These are phyloP conservation scores for Aspergillus japonicus DNA, from an alignment of 2,329 filamentous ascomycete species.

Conservation along the genomic window DNA sequence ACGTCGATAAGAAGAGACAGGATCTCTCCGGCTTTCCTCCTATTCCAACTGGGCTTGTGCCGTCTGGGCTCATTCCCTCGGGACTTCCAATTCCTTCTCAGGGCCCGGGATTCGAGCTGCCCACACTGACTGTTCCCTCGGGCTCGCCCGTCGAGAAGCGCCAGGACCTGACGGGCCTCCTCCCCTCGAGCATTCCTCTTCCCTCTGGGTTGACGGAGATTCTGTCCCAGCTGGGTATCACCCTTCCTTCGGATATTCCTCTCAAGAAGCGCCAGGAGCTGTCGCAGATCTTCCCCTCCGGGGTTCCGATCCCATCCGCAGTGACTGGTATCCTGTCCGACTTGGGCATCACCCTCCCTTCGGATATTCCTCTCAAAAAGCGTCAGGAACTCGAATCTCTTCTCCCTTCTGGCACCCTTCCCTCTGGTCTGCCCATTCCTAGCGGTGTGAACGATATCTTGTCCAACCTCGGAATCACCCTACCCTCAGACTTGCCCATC, in stretches of 20 bases:
- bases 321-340: neutral
- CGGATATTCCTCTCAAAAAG: neutral
- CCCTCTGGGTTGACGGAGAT: neutral
- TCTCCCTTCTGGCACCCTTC: neutral
- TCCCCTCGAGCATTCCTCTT: conserved; percentile 24
- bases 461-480: conserved; percentile 1
- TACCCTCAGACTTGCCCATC: neutral
- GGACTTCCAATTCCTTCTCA: neutral
- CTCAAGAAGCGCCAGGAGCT: neutral
- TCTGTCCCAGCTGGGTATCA: neutral
- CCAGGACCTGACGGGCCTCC: neutral
- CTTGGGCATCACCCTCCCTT: neutral
- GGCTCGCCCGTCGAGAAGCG: neutral
- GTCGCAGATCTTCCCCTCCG: neutral
- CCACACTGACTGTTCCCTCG: neutral
- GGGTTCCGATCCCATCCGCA: neutral
- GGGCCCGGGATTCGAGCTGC: neutral
- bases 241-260: neutral
- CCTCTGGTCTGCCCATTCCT: neutral
- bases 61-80: neutral
- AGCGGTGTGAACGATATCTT: neutral
- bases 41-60: neutral
- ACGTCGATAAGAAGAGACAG: conserved; percentile 3
- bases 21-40: neutral
- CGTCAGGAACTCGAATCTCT: neutral